Base-by-base conservation (phyloP, 192 early-diverging fungal species). In the Rhizoclosmatium globosum region DNA sequence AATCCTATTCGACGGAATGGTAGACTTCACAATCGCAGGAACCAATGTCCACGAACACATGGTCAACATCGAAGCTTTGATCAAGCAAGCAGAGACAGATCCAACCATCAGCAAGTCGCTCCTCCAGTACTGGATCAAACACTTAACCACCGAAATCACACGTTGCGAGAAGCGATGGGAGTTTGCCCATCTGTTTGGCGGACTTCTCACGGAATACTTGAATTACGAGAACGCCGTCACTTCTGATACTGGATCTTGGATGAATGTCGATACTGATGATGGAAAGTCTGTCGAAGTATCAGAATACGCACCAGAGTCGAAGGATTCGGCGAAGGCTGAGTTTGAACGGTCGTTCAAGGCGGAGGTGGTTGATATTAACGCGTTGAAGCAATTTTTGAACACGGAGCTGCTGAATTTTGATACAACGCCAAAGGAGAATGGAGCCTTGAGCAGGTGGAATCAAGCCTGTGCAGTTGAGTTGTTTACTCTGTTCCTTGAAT, bases 101-200 rank as follows among this genome's bases (percentile, higher is more conserved):
- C 61, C 61, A 21, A 64, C 61, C 7, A 64, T 64, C 39, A 64
- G 61, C 21, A 21, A 64, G 21, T 6, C 6, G 7, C 39, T 64
- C 11, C 61, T 64, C 39, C 6, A 21, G 21, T 21, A 38, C 39
- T 64, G 61, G 61, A 64, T 64, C 21, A 64, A 64, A 19, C 21
- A 41, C 39, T 21, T 64, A 11, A 64, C 61, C 39, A 41, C 61
- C 39, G 61, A 64, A 41, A 64, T 41, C 39, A 64, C 21, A 17
- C 61, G 61, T 21, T 64, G 61, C 39, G 61, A 64, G 39, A 64
- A 64, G 61, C 21, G 61, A 19, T 64, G 61, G 61, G 61, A 64
- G 21, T 64, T 17, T 21, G 61, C 50, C 6, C 61, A 64, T 21
- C 21, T 64, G 21, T 64, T 64, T 53, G 50, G 50, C 50, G 50